A percentile compares a stretch with the other conserved stretches of the same genome.
Conservation (phyloP, 2,329 filamentous ascomycete species). For the Botryotinia calthae region DNA sequence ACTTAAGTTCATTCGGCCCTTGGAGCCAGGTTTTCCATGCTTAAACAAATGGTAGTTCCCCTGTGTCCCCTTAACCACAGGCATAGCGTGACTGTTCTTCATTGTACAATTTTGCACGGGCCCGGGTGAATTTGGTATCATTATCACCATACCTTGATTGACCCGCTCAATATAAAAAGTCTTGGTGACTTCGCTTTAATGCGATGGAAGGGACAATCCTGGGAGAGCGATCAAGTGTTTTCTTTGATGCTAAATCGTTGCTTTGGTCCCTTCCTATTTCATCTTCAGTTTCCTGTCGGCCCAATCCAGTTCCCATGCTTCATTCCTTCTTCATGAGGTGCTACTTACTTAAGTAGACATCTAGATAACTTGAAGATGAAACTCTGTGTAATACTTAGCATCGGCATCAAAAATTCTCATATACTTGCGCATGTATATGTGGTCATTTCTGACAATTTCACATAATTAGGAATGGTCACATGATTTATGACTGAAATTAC, state of each 20-base stretch:
- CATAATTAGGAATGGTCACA: not conserved
- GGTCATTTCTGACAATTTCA: not conserved
- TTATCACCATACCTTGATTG: accelerated
- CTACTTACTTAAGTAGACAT: not conserved
- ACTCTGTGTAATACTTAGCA: not conserved
- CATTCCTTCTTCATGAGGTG: not conserved
- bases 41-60: not conserved
- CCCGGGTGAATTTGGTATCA: not conserved
- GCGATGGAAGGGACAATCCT: not conserved
- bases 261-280: not conserved
- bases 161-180: not conserved
- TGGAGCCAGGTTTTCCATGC: too few species aligned
- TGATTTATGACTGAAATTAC: not conserved
- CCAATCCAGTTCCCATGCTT: not conserved
- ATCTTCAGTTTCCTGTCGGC: not conserved
- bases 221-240: not conserved
- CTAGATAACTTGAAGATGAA: not conserved
- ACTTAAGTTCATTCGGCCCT: accelerated
- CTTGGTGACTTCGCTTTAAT: not conserved
- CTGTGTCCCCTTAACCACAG: not conserved
- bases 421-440: not conserved
- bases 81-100: not conserved
- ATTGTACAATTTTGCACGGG: not conserved
- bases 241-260: not conserved
- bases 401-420: not conserved